These are phyloP conservation scores for Pseudognaphalium luteoalbum DNA, from an alignment of 129 eudicot genomes.

Conservation along the genomic window DNA sequence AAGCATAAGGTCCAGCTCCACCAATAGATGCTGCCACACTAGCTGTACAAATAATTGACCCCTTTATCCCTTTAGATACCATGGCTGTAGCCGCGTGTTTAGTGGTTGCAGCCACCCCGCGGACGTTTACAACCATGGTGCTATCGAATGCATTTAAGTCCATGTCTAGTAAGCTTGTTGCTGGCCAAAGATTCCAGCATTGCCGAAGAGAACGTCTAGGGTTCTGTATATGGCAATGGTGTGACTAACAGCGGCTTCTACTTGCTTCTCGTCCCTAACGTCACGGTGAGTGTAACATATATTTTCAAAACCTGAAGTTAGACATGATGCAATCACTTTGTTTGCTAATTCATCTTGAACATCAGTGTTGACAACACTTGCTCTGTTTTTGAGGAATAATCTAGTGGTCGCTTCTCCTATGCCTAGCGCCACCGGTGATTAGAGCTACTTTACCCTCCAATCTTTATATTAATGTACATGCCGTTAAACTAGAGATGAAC, in stretches of 20 bases:
- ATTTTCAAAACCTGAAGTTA: constrained; percentile 26
- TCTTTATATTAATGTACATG: constrained; percentile 22
- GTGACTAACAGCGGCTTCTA: constrained; percentile 45
- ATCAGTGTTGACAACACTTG: constrained; percentile 61
- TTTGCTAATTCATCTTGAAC: constrained; percentile 68
- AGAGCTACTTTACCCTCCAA: constrained; percentile 82
- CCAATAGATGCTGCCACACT: constrained; percentile 27
- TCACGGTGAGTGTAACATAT: constrained; percentile 57
- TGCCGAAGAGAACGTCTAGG: constrained; percentile 62
- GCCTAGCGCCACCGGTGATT: constrained; percentile 84
- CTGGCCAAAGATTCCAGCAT: constrained; percentile 62
- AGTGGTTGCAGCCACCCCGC: constrained; percentile 60
- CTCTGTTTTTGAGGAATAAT: constrained; percentile 57
- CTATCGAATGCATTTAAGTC: constrained; percentile 47
- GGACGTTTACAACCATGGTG: constrained; percentile 42
- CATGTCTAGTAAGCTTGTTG: constrained; percentile 55
- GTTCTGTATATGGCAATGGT: constrained; percentile 46
- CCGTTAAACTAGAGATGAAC: too few relatives aligned
- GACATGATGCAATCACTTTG: constrained; percentile 45
- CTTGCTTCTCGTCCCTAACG: constrained; percentile 64
- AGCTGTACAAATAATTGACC: constrained; percentile 75
- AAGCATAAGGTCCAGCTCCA: constrained; percentile 67
- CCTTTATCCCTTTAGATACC: constrained; percentile 42
- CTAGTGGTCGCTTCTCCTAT: constrained; percentile 66
- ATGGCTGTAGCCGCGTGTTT: constrained; percentile 71